Evolutionary conservation across 352 stramenopile species (phyloP).

Genomic region (Phytophthora agathidicida): DNA sequence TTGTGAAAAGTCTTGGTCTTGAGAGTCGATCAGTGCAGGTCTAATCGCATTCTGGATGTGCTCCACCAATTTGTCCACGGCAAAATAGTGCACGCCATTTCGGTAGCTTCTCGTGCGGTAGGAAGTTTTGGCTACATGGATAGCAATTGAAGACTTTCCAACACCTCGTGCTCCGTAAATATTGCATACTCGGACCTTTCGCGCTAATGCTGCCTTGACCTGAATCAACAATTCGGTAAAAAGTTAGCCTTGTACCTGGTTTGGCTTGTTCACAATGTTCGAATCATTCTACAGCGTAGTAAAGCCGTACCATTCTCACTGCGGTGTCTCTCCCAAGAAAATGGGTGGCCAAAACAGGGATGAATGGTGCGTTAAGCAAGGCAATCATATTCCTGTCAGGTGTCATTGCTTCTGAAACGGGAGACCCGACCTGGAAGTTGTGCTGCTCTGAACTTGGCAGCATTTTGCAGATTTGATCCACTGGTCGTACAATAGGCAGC

Average conservation of each 20-base stretch:
- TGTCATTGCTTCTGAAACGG: neutral
- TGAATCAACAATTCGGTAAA: constrained; percentile 16
- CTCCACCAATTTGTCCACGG: constrained; percentile 46
- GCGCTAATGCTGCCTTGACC: constrained; percentile 33
- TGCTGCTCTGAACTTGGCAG: constrained; percentile 27
- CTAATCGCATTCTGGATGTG: constrained; percentile 29
- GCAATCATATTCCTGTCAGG: constrained; percentile 31
- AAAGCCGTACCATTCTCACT: constrained; percentile 47
- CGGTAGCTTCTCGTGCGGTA: constrained; percentile 50
- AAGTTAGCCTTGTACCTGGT: constrained; percentile 1
- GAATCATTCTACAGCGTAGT: neutral
- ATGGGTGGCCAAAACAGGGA: constrained; percentile 58
- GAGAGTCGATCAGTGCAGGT: neutral
- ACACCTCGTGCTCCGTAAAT: constrained; percentile 50
- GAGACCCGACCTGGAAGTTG: constrained; percentile 27
- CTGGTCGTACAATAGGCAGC: constrained; percentile 25
- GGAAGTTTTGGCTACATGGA: constrained; percentile 55
- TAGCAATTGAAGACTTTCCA: constrained; percentile 68
- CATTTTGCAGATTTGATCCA: constrained; percentile 42
- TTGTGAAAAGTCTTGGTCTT: constrained; percentile 12
- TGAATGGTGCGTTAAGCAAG: constrained; percentile 52
- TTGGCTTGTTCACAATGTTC: neutral
- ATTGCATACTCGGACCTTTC: constrained; percentile 56
- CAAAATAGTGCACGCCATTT: constrained; percentile 63
- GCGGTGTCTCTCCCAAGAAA: constrained; percentile 58